A percentile compares a stretch with the other conserved stretches of the same genome.
Evolutionary conservation across 345 rosid genomes (phyloP).

Genomic region (Erodium maritimum): DNA sequence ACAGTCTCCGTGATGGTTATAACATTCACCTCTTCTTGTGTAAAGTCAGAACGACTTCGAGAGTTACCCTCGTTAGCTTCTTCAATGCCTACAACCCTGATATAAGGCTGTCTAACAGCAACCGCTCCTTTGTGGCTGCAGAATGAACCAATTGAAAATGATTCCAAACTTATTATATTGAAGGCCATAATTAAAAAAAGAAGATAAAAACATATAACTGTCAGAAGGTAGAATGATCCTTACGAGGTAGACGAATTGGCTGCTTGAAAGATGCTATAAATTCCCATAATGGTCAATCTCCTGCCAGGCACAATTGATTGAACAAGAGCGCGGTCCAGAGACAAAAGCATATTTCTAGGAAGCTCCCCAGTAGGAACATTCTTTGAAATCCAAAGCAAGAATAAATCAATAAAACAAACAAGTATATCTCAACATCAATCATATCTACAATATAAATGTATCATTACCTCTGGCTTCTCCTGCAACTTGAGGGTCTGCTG

Average conservation of each 20-base stretch:
- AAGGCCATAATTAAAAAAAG: background rate
- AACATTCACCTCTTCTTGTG: slow-evolving; percentile 61
- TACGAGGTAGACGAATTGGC: slow-evolving; percentile 65
- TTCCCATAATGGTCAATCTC: slow-evolving; percentile 83
- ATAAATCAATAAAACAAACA: slow-evolving; percentile 1
- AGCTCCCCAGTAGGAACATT: slow-evolving; percentile 99
- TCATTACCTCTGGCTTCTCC: slow-evolving; percentile 84
- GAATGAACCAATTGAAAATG: slow-evolving; percentile 1
- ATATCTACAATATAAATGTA: slow-evolving; percentile 1
- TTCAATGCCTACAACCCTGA: slow-evolving; percentile 83
- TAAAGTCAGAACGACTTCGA: slow-evolving; percentile 64
- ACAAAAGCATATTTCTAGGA: slow-evolving; percentile 93
- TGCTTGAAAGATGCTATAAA: slow-evolving; percentile 86
- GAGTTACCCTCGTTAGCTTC: slow-evolving; percentile 68
- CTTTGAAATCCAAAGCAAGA: slow-evolving; percentile 22
- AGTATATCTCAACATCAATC: slow-evolving; percentile 1
- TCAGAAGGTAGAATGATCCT: slow-evolving; percentile 13
- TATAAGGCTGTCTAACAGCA: slow-evolving; percentile 87
- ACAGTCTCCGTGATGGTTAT: slow-evolving; percentile 3
- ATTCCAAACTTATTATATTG: background rate
- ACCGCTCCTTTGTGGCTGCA: slow-evolving; percentile 88
- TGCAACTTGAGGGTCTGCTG: slow-evolving; percentile 91
- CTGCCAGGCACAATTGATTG: slow-evolving; percentile 89
- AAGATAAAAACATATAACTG: background rate
- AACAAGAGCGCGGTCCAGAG: slow-evolving; percentile 82